Evolutionary conservation across 371 early-diverging fungal species (phyloP), one percentile per base, ranked within the genome.

Genomic region (Conidiobolus incongruus): DNA sequence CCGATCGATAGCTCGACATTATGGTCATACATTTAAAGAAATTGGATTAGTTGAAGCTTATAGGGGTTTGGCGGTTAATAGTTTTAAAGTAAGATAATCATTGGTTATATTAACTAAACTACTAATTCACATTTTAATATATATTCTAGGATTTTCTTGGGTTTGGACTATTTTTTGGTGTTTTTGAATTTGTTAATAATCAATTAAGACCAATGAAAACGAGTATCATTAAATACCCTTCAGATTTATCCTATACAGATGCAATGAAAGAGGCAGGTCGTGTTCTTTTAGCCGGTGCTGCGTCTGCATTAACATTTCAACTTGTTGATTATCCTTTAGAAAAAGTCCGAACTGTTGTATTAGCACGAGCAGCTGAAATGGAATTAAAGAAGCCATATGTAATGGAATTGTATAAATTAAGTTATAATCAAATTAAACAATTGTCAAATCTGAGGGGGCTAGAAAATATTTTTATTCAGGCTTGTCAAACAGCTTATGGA

Each of bases 261-360:
- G 41, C 44, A 21, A 32, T 30, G 7, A 41, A 38, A 0, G 38
- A 56, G 35, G 48, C 46, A 22, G 55, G 52, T 33, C 48, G 59
- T 47, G 67, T 77, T 1, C 58, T 81, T 8, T 43, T 73, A 21
- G 77, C 81, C 8, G 81, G 81, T 23, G 76, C 74, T 11, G 49
- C 70, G 1, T 77, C 79, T 0, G 80, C 78, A 1, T 50, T 79
- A 35, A 73, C 76, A 4, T 81, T 79, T 48, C 81, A 81, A 52
- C 48, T 62, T 0, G 63, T 77, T 17, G 81, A 81, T 19, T 74
- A 74, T 43, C 81, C 81, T 0, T 47, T 81, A 19, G 75, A 76
- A 41, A 72, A 65, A 35, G 65, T 81, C 36, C 72, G 72, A n/a
- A 63, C 60, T 23, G 70, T 74, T 8, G 69, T 80, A 32, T 70